Evolutionary conservation across 1,284 basidiomycete species (phyloP).

Genomic region (Ganoderma boninense): DNA sequence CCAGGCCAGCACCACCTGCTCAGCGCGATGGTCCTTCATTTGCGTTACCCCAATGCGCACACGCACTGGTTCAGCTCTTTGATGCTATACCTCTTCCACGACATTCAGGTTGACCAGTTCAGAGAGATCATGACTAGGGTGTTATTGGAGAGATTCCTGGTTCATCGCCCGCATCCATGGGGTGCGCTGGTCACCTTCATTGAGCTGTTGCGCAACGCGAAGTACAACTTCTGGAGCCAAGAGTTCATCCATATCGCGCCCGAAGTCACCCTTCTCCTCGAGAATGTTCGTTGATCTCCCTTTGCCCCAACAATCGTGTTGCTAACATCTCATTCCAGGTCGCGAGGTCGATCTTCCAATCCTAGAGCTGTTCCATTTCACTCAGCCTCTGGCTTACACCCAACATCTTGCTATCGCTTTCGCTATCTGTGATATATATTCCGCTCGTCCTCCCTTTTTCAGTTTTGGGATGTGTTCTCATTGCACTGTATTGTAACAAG

Average conservation of each 20-base stretch:
- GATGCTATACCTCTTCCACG: conserved; percentile 86
- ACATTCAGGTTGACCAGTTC: conserved; percentile 80
- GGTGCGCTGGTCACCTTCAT: conserved; percentile 94
- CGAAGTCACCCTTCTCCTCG: conserved; percentile 82
- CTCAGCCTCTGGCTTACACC: conserved; percentile 17
- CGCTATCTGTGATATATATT: conserved; percentile 73
- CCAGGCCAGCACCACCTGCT: conserved; percentile 93
- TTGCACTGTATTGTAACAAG: conserved; percentile 82
- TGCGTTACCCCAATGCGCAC: conserved; percentile 97
- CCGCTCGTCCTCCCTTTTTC: conserved; percentile 44
- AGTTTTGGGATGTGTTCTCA: conserved; percentile 47
- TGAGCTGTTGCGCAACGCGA: conserved; percentile 85
- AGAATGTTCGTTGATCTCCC: conserved; percentile 66
- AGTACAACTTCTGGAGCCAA: conserved; percentile 89
- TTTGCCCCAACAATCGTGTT: background rate
- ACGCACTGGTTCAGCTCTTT: conserved; percentile 96
- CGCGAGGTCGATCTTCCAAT: conserved; percentile 75
- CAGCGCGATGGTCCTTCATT: conserved; percentile 90
- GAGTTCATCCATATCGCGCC: conserved; percentile 83
- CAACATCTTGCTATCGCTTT: conserved; percentile 52
- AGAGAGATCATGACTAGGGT: conserved; percentile 93
- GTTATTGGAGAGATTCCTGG: conserved; percentile 92
- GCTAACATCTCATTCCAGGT: conserved; percentile 52
- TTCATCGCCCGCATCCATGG: conserved; percentile 97
- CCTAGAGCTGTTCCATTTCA: conserved; percentile 58